phyloP scores from a whole-genome alignment of 2,329 filamentous ascomycete species.

The Nemania sp. region DNA sequence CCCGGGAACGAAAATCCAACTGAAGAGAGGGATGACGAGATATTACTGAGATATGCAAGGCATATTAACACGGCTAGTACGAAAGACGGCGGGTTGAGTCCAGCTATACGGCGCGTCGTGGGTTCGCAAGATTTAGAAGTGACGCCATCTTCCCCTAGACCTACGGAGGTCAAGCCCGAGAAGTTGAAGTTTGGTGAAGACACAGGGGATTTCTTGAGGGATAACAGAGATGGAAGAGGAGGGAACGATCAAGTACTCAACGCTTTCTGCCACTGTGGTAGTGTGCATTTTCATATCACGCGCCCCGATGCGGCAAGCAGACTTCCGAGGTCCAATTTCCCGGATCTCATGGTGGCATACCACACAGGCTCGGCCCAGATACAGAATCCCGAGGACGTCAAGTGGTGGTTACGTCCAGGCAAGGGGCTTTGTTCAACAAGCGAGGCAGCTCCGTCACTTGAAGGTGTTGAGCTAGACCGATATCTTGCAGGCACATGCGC shows the following conservation, averaged over 20 bases:
- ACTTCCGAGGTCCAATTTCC: constrained; percentile 50
- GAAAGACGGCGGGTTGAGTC: constrained; percentile 43
- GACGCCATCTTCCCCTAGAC: neutral
- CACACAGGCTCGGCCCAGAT: constrained; percentile 40
- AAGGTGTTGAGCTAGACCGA: constrained; percentile 34
- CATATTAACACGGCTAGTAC: constrained; percentile 39
- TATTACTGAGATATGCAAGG: constrained; percentile 19
- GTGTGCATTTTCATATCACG: constrained; percentile 59
- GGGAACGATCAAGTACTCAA: no score
- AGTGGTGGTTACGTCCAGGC: constrained; percentile 60
- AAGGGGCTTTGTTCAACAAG: constrained; percentile 18
- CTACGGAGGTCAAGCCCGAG: no score
- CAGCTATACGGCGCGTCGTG: constrained; percentile 35
- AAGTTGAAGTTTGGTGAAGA: neutral
- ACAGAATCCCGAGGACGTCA: constrained; percentile 51
- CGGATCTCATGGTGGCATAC: constrained; percentile 58
- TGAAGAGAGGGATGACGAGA: neutral
- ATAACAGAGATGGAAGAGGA: no score
- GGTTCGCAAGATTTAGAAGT: constrained; percentile 5
- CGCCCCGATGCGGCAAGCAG: constrained; percentile 54
- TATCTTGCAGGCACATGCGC: constrained; percentile 64
- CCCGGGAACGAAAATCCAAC: neutral
- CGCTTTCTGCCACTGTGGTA: constrained; percentile 58
- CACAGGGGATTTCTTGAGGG: constrained; percentile 38
- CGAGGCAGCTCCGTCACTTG: constrained; percentile 29